These are phyloP conservation scores for Cardamine chenopodiifolia DNA, from an alignment of 345 rosid genomes.

Conservation along the genomic window DNA sequence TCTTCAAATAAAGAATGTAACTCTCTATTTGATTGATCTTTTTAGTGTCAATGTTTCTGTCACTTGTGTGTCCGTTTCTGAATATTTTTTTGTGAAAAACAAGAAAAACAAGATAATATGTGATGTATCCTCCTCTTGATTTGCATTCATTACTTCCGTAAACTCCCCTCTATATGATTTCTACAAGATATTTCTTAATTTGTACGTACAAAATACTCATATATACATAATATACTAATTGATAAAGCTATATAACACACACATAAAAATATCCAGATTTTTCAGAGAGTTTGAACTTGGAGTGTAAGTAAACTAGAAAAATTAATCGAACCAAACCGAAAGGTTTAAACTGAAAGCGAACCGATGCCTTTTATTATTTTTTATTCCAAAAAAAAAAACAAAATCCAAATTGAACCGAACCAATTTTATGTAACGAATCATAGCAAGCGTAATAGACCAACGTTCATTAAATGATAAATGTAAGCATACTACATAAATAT, in stretches of 20 bases:
- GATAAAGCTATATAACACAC: not conserved
- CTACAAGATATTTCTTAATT: not conserved
- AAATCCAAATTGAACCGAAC: too few relatives aligned
- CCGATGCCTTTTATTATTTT: too few relatives aligned
- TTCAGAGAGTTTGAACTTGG: too few relatives aligned
- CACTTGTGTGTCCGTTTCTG: constrained; percentile 3
- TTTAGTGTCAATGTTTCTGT: constrained; percentile 15
- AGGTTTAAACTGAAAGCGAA: not conserved
- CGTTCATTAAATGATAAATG: too few relatives aligned
- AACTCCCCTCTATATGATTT: not conserved
- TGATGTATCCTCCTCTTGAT: constrained; percentile 9
- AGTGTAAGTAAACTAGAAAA: not conserved
- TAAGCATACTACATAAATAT: too few relatives aligned
- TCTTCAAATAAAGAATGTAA: not conserved
- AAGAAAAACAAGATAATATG: not conserved
- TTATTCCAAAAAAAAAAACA: too few relatives aligned
- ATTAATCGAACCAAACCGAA: not conserved
- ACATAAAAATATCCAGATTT: too few relatives aligned
- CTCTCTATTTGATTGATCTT: constrained; percentile 12
- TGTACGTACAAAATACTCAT: not conserved
- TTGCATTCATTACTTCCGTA: not conserved
- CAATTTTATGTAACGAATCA: too few relatives aligned
- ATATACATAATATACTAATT: not conserved
- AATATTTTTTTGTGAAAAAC: not conserved
- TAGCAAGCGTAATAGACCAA: too few relatives aligned